Percentiles rank a stretch among this genome's conserved stretches.
phyloP scores from a whole-genome alignment of 2,329 filamentous ascomycete genomes.

The Cryphonectria radicalis region DNA sequence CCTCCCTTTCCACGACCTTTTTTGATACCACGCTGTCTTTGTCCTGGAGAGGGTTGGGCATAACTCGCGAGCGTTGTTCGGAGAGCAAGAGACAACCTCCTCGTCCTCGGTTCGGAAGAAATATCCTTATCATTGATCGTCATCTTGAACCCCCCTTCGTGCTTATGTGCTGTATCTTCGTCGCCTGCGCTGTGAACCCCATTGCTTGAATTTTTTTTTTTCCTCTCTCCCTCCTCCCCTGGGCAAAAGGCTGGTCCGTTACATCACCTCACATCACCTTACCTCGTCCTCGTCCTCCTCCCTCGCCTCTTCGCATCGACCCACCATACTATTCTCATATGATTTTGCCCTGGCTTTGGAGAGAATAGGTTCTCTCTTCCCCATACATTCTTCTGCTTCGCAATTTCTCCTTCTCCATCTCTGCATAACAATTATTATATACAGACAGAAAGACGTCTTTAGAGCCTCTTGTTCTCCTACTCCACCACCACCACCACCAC shows the following conservation, averaged over 20 bases:
- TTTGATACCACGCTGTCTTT: background rate
- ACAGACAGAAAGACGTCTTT: background rate
- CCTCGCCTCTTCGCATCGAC: background rate
- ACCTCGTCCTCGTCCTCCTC: background rate
- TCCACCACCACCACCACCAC: no score
- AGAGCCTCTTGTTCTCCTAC: background rate
- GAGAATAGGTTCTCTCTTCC: background rate
- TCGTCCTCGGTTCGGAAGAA: background rate
- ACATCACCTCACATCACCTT: constrained; percentile 1
- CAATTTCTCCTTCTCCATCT: background rate
- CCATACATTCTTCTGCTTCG: no score
- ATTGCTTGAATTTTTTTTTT: background rate
- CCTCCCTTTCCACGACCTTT: background rate
- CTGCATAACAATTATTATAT: background rate
- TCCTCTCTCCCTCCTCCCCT: no score
- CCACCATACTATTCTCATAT: background rate
- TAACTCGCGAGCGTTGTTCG: background rate
- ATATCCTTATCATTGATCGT: background rate
- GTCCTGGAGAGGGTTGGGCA: background rate
- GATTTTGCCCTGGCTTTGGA: background rate
- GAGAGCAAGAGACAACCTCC: background rate
- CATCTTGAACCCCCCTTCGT: background rate
- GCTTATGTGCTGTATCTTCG: background rate
- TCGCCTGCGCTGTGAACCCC: background rate
- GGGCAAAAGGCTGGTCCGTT: background rate